phyloP scores from a whole-genome alignment of 768 basidiomycete genomes.

The Tephrocybe sp. region DNA sequence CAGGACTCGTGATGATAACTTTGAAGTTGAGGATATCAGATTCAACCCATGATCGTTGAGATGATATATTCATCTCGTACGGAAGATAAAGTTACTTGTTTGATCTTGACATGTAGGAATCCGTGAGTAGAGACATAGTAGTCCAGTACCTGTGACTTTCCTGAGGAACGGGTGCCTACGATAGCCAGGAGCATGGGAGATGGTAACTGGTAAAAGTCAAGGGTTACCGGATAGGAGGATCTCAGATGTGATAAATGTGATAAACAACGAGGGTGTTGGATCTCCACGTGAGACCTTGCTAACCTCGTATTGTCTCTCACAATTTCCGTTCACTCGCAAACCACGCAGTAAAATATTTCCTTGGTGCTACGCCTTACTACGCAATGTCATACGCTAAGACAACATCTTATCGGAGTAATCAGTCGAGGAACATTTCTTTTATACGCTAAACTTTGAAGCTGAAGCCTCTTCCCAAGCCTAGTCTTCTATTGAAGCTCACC shows the following conservation, averaged over 20 bases:
- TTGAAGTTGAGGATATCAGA: neutral
- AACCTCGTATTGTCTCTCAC: conserved; percentile 13
- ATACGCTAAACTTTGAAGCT: too few relatives aligned
- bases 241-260: conserved; percentile 19
- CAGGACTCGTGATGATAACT: neutral
- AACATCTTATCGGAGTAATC: too few relatives aligned
- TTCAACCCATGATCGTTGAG: neutral
- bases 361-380: neutral
- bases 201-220: too few relatives aligned
- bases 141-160: conserved; percentile 56
- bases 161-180: conserved; percentile 59
- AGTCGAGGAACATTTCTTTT: too few relatives aligned
- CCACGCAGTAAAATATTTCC: neutral
- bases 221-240: neutral
- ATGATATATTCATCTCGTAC: neutral
- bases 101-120: conserved; percentile 52
- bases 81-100: conserved; percentile 5
- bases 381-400: neutral
- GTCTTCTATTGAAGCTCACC: too few relatives aligned
- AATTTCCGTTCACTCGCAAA: neutral
- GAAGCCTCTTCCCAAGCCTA: too few relatives aligned
- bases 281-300: conserved; percentile 13
- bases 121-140: conserved; percentile 58
- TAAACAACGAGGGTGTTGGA: conserved; percentile 6
- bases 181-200: conserved; percentile 65